Conservation (phyloP, 768 basidiomycete genomes). For the Rhizopogon vulgaris region DNA sequence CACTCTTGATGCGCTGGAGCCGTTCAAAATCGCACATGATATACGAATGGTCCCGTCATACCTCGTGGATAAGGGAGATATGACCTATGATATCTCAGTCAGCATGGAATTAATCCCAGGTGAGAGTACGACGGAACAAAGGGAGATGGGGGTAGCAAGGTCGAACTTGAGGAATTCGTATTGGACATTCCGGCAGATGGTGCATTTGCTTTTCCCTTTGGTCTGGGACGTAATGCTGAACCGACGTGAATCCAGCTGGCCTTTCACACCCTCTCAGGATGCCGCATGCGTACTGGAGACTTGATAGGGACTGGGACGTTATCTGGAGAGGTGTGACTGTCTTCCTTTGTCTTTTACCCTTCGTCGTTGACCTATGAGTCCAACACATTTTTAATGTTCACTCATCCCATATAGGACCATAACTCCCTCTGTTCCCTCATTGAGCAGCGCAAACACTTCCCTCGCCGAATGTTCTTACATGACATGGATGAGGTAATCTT, state of each 20-base stretch:
- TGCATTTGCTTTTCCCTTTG: not conserved
- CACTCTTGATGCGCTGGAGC: slow-evolving; percentile 4
- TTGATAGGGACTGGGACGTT: slow-evolving; percentile 3
- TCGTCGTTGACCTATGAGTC: not conserved
- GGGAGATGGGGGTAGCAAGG: not conserved
- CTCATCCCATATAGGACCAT: not conserved
- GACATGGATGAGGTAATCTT: not conserved
- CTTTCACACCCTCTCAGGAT: slow-evolving; percentile 1
- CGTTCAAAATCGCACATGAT: not conserved
- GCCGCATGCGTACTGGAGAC: slow-evolving; percentile 3
- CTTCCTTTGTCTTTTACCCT: not conserved
- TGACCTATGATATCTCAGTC: slow-evolving; percentile 1
- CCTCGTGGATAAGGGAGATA: not conserved
- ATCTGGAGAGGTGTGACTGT: slow-evolving; percentile 2
- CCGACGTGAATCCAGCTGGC: not conserved
- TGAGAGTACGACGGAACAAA: not conserved
- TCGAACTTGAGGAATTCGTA: slow-evolving; percentile 1
- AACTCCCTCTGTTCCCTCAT: slow-evolving; percentile 1
- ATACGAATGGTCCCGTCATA: not conserved
- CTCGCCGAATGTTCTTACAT: not conserved
- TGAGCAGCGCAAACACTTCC: slow-evolving; percentile 1
- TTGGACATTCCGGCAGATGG: slow-evolving; percentile 5
- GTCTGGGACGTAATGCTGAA: not conserved
- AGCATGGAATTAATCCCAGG: not conserved
- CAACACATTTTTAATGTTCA: not conserved